Base-by-base conservation (phyloP, 805 yeast species). In the Hanseniaspora hatyaiensis region DNA sequence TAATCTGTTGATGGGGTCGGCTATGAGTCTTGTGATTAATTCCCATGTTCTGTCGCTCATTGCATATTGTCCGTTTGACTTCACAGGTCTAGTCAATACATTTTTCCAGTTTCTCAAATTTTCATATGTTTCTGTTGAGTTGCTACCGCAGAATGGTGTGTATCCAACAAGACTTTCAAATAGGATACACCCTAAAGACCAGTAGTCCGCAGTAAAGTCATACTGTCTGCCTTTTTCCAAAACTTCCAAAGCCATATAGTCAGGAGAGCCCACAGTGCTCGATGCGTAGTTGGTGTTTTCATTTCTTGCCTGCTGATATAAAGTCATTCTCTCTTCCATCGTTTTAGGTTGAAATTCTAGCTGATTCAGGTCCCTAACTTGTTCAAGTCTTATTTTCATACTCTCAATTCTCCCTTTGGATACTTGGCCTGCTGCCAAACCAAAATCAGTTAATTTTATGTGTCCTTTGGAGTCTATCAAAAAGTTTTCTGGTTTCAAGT, bases 191-290 rank as follows among this genome's bases (percentile, higher is more conserved):
- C 98, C 99, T 50, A 92, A 70, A 0, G 97, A 88, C 99, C 99
- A 92, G 63, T 92, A 92, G 68, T 92, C 99, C 50, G 94, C 94
- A 13, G 98, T 89, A 62, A 81, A 88, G 61, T 92, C 96, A 63
- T 92, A 92, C 50, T 80, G 78, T 59, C 82, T 82, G 6, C 98
- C 98, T 39, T 56, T 59, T 64, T 86, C 94, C 47, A 92, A 74
- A 11, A 92, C 97, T 64, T 92, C 99, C 43, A 92, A 71, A 1
- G 99, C 98, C 99, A 92, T 92, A 61, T 92, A 92, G 64, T 92
- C 99, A 1, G 99, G 99, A 4, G 95, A 83, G 1, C 99, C 99
- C 13, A 92, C 99, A 55, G 89, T 85, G 1, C 96, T 86, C 57
- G 85, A 84, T 15, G 99, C 97, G 58, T 82, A 81, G 56, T 83